These are phyloP conservation scores for Starmera quercuum DNA, from an alignment of 805 yeast genomes.

Conservation along the genomic window DNA sequence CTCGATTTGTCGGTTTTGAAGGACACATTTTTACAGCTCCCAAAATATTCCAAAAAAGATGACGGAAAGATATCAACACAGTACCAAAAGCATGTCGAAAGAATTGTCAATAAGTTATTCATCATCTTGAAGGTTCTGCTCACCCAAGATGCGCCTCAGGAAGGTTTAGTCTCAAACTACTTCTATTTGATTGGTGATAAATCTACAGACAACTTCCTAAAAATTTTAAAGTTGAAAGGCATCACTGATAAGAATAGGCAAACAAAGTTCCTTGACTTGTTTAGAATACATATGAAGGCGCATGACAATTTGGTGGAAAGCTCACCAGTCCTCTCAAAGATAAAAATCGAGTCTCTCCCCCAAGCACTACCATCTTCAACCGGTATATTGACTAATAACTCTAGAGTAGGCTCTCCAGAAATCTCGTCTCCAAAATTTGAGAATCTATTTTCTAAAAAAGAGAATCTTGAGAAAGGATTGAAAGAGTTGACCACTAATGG, in stretches of 20 bases:
- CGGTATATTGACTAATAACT: conserved; percentile 1
- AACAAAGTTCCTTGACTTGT: conserved; percentile 15
- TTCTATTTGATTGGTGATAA: conserved; percentile 61
- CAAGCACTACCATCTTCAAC: conserved; percentile 4
- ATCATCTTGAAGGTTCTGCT: conserved; percentile 60
- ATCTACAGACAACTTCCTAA: conserved; percentile 52
- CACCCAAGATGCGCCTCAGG: conserved; percentile 59
- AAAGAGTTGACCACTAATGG: conserved; percentile 35
- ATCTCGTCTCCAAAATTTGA: conserved; percentile 20
- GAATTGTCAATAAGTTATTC: conserved; percentile 40
- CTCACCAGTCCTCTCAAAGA: conserved; percentile 19
- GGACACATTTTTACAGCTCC: conserved; percentile 31
- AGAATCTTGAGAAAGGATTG: conserved; percentile 26
- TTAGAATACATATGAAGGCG: conserved; percentile 18
- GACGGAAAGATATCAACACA: conserved; percentile 16
- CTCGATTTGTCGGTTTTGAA: conserved; percentile 66
- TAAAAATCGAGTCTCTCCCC: conserved; percentile 8
- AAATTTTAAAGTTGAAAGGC: conserved; percentile 59
- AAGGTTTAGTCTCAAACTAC: conserved; percentile 55
- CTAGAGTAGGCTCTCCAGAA: conserved; percentile 12
- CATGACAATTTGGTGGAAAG: conserved; percentile 18
- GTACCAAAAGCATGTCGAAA: conserved; percentile 36
- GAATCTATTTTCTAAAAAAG: conserved; percentile 18
- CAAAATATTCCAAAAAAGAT: conserved; percentile 9
- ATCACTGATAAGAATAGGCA: conserved; percentile 21